A percentile compares a stretch with the other conserved stretches of the same genome.
phyloP scores from a whole-genome alignment of 2,329 filamentous ascomycete genomes.

The Fusarium sp. region DNA sequence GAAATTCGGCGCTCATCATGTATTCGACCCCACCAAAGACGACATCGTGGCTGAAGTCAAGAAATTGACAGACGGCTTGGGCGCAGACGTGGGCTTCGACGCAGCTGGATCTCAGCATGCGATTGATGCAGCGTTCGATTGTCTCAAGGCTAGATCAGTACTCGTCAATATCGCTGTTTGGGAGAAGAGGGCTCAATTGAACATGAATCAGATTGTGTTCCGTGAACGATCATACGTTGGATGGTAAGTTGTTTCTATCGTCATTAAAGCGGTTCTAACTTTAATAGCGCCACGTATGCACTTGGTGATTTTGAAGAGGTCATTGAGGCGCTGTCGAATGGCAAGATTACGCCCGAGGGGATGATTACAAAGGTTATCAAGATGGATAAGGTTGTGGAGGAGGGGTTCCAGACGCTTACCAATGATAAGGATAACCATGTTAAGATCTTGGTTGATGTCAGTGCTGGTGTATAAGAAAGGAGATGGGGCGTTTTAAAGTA shows the following conservation, averaged over 20 bases:
- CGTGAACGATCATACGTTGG: conserved; percentile 13
- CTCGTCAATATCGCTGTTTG: conserved; percentile 16
- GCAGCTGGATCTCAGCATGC: conserved; percentile 11
- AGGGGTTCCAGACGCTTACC: conserved; percentile 4
- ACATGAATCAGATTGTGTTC: conserved; percentile 24
- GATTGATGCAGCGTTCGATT: conserved; percentile 5
- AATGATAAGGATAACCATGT: conserved; percentile 19
- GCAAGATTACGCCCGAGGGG: background rate
- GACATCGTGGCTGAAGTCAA: conserved; percentile 16
- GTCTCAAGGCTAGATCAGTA: background rate
- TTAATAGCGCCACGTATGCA: background rate
- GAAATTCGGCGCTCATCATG: conserved; percentile 15
- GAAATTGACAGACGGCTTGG: background rate
- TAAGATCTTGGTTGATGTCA: conserved; percentile 12
- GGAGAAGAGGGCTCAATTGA: conserved; percentile 15
- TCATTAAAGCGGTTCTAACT: background rate
- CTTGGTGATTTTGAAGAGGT: conserved; percentile 17
- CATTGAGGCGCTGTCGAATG: conserved; percentile 8
- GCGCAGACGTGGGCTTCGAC: conserved; percentile 12
- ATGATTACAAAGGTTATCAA: conserved; percentile 24
- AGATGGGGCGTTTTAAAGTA: rapidly evolving
- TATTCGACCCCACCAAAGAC: conserved; percentile 10
- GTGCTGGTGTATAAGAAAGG: background rate
- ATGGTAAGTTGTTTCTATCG: background rate
- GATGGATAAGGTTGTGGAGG: conserved; percentile 18